Base-by-base conservation (phyloP, 2,329 filamentous ascomycete species). In the Beauveria australis region DNA sequence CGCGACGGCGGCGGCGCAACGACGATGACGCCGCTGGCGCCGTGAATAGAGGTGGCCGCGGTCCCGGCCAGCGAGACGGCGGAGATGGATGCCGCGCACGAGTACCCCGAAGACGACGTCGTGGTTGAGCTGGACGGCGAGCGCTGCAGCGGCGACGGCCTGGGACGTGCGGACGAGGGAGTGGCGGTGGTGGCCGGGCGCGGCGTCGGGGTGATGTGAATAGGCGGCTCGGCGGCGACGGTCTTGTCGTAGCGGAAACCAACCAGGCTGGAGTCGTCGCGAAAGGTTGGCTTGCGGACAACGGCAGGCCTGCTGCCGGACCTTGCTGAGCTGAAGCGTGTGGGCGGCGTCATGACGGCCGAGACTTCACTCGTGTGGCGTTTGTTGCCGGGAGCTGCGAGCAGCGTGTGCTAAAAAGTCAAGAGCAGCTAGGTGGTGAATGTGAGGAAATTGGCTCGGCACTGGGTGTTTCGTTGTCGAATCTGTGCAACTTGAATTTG, bases 211-310 rank as follows among this genome's bases (percentile, higher is more conserved):
- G 78, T 71, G 62, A 83, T 71, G 51, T 79, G 79, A 64, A 85
- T 81, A 41, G 84, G 84, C 62, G 81, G 81, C 70, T 82, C 79
- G 53, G 81, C 81, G 66, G 81, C 78, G 55, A 79, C 73, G 41
- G 81, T 83, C 71, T 86, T 79, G 68, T 87, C 84, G 73, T 87
- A 87, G 61, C 82, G 80, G 60, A 87, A 68, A 53, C 78, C 79
- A 62, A 86, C 76, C 66, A 86, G 70, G 64, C 71, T 73, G 47
- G 75, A 72, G 65, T 82, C 81, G 67, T 80, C 78, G 62, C 77
- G 74, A 67, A 82, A 72, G 40, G 69, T 68, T 19, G 67, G 63
- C 62, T 66, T 69, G 48, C 66, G 66, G 63, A 72, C 26, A 8
- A 28, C 68, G 61, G 71, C 65, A 22, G 77, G 70, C 63, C 73